These are phyloP conservation scores for Apiospora aurea DNA, from an alignment of 2,329 filamentous ascomycete genomes.

Conservation along the genomic window DNA sequence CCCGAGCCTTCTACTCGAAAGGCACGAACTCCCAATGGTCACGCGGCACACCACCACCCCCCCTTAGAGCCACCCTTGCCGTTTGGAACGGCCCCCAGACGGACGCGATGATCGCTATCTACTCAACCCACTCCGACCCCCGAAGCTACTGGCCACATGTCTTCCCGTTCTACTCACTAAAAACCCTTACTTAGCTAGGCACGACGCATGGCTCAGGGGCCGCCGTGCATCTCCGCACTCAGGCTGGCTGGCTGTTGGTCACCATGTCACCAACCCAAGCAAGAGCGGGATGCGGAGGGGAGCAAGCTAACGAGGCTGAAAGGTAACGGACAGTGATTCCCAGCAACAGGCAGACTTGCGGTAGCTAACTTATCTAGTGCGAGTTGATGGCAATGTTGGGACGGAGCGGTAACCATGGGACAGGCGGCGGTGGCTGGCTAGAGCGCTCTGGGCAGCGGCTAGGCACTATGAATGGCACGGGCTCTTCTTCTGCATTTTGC, in stretches of 20 bases:
- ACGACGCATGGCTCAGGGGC: conserved; percentile 14
- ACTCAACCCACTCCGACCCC: background rate
- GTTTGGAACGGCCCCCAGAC: background rate
- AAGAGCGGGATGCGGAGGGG: background rate
- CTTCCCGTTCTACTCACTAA: background rate
- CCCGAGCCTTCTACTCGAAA: background rate
- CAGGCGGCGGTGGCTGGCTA: background rate
- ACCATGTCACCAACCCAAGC: background rate
- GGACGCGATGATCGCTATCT: background rate
- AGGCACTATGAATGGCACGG: background rate
- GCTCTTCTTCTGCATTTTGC: background rate
- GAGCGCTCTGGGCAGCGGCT: background rate
- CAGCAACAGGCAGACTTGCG: background rate
- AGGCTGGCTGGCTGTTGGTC: background rate
- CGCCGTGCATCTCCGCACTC: background rate
- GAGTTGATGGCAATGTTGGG: conserved; percentile 11
- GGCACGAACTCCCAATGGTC: background rate
- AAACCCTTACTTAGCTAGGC: background rate
- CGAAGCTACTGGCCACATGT: conserved; percentile 19
- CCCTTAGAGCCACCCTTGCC: background rate
- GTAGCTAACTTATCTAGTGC: background rate
- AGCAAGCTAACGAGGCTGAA: conserved; percentile 3
- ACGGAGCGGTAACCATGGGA: conserved; percentile 5
- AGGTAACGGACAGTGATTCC: background rate
- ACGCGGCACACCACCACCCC: background rate